Evolutionary conservation across 202 grass and related monocot genomes (phyloP), one percentile per base, ranked within the genome.

Genomic region (Digitaria exilis): DNA sequence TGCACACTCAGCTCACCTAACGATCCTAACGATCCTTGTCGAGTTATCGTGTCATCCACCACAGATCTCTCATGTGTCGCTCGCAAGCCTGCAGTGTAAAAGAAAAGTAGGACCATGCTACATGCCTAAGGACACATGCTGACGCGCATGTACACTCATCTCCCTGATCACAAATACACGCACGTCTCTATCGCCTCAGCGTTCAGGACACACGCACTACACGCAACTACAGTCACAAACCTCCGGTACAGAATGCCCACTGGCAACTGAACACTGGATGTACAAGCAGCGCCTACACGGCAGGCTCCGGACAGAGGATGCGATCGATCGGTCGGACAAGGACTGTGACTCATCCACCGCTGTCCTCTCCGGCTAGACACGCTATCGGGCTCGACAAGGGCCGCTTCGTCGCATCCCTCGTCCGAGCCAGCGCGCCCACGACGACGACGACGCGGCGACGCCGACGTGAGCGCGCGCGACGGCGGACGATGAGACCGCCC

Each of bases 351-450:
- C 76, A 50, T 48, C 39, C 60, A 19, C 2, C 35, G 22, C 41
- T 46, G 25, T 58, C 10, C 21, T 39, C 21, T 48, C 0, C 12
- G 14, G 28, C 30, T 18, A 52, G 45, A 10, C 68, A 63, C 21
- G 24, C 50, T 17, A 30, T 22, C 81, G 9, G 22, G 4, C 66
- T 39, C 26, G 75, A 84, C 59, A 84, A 79, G 9, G 59, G 24
- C 29, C 49, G 19, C 4, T 2, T 45, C 62, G 52, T 69, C 71
- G 26, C 37, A 4, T 57, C 34, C 41, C 34, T 29, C 2, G 37
- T 45, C 26, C 8, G 28, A 12, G 34, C 3, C 39, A n/a, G n/a
- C n/a, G n/a, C n/a, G n/a, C n/a, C n/a, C n/a, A n/a, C 75, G 43
- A 0, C 31, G 46, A 52, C 9, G 1, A 15, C 21, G 46, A 7